Evolutionary conservation across 441 rosid genomes (phyloP), one percentile per base, ranked within the genome.

Genomic region (Sinapis alba): DNA sequence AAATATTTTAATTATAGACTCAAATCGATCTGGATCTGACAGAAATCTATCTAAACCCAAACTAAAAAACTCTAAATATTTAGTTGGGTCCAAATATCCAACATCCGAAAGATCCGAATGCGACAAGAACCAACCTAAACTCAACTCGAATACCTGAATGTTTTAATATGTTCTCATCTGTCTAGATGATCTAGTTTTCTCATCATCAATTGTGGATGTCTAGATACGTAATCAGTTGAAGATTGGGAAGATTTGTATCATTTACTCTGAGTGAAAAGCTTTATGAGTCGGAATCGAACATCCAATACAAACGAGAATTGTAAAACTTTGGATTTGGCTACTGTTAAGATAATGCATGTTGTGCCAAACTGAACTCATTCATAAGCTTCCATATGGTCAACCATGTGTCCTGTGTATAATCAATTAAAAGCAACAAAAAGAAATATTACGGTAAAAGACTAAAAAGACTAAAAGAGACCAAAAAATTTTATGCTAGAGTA

Each of bases 331-430:
- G 5, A 16, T 18, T 16, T 63, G 20, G 26, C 54, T 54, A 38
- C 57, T 7, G 7, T 53, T 72, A 19, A 54, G 21, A 34, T 54
- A 68, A 62, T 24, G 27, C 76, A 63, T 19, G 13, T 0, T 38
- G 23, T 65, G 61, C 67, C 60, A 74, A 53, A 34, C 76, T 62
- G 36, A 74, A 53, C 23, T 41, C 27, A 30, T 66, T 59, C 78
- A 59, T 66, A 59, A 58, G 61, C 4, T 64, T 56, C 3, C 51
- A 32, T 51, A 26, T 59, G 73, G 73, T 50, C 78, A 74, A 58
- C 61, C 21, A 36, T 58, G 19, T 24, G 53, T 30, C 38, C 7
- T 54, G 41, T 72, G 15, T 62, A 9, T 47, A 74, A n/a, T 59
- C 7, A 15, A 16, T 15, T 16, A 30, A 47, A 64, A 18, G 28